phyloP scores from a whole-genome alignment of 345 rosid species.

The Crucihimalaya himalaica region DNA sequence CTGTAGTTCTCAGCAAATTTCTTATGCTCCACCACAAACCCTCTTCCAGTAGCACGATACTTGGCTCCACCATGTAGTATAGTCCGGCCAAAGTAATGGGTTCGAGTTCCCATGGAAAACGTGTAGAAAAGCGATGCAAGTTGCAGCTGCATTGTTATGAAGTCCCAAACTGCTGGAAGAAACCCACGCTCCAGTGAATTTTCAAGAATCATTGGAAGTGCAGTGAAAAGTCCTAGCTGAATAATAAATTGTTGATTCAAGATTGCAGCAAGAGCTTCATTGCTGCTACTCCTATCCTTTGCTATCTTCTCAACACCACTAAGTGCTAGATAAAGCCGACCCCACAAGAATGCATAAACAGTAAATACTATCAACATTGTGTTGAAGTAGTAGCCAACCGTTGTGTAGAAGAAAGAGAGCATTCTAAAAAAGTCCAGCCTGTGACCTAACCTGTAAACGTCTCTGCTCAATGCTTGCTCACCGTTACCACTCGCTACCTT shows the following conservation, averaged over 20 bases:
- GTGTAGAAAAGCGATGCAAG: conserved; percentile 95
- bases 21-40: conserved; percentile 97
- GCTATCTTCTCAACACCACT: conserved; percentile 88
- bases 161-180: conserved; percentile 91
- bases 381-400: conserved; percentile 93
- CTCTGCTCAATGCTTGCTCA: conserved; percentile 96
- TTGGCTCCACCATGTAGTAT: conserved; percentile 97
- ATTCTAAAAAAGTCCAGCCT: conserved; percentile 95
- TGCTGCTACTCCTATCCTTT: conserved; percentile 53
- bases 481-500: conserved; percentile 99
- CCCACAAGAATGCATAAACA: conserved; percentile 96
- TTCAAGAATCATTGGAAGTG: conserved; percentile 97
- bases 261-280: conserved; percentile 78
- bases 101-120: conserved; percentile 95
- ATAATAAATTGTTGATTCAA: conserved; percentile 93
- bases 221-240: conserved; percentile 92
- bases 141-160: conserved; percentile 93
- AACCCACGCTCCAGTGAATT: conserved; percentile 94
- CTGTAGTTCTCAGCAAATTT: conserved; percentile 85
- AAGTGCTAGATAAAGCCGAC: conserved; percentile 86
- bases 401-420: conserved; percentile 93
- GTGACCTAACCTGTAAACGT: conserved; percentile 95
- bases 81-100: conserved; percentile 95
- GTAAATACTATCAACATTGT: conserved; percentile 90
- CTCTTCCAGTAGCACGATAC: conserved; percentile 96